Conservation (phyloP, 2,329 filamentous ascomycete genomes). For the Calonectria pauciramosa region DNA sequence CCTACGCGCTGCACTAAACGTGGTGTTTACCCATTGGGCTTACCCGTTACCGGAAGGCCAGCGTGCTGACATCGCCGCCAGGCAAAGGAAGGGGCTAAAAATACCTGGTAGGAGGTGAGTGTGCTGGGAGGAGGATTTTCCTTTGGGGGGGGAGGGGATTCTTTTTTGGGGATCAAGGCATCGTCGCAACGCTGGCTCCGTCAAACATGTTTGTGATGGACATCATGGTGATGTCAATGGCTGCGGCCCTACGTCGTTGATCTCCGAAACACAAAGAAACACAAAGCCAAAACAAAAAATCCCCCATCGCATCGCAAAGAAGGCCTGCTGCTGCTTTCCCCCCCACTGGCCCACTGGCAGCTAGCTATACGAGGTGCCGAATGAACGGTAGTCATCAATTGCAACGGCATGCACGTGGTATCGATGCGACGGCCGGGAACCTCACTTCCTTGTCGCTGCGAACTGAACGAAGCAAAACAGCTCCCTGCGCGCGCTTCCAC, state of each 20-base stretch:
- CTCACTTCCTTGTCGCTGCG: background rate
- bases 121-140: background rate
- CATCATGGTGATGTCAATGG: constrained; percentile 5
- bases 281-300: background rate
- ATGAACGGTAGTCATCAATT: background rate
- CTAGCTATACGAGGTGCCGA: background rate
- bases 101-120: background rate
- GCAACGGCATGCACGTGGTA: background rate
- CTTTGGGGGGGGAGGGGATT: no score
- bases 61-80: background rate
- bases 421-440: background rate
- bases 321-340: background rate
- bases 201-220: background rate
- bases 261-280: background rate
- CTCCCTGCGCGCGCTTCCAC: background rate
- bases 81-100: background rate
- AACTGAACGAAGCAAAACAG: background rate
- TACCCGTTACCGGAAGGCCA: background rate
- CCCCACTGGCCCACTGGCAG: background rate
- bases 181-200: background rate
- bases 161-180: background rate
- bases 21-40: background rate
- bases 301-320: background rate
- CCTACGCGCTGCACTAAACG: background rate
- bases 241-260: background rate